These are phyloP conservation scores for Daldinia concentrica DNA, from an alignment of 495 filamentous ascomycete genomes.

Conservation along the genomic window DNA sequence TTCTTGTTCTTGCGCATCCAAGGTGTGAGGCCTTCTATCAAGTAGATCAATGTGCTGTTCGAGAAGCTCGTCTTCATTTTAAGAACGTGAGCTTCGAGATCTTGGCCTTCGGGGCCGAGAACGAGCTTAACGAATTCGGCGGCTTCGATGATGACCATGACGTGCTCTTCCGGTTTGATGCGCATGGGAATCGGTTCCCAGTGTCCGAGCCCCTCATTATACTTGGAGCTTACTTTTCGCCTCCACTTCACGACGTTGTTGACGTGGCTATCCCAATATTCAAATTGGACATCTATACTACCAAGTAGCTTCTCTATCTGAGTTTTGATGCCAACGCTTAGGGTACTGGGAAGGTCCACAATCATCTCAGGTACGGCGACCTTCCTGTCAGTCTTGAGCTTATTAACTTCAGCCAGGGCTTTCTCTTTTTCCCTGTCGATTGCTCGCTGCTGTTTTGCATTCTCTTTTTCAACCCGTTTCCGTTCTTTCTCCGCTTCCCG, in stretches of 20 bases:
- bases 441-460: slow-evolving; percentile 67
- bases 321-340: slow-evolving; percentile 64
- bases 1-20: slow-evolving; percentile 78
- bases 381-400: slow-evolving; percentile 78
- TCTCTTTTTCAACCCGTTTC: slow-evolving; percentile 60
- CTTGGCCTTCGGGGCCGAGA: slow-evolving; percentile 54
- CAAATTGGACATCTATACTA: slow-evolving; percentile 51
- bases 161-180: slow-evolving; percentile 71
- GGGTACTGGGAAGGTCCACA: slow-evolving; percentile 70
- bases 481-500: slow-evolving; percentile 66
- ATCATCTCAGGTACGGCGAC: slow-evolving; percentile 83
- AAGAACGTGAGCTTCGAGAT: slow-evolving; percentile 69
- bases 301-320: slow-evolving; percentile 65
- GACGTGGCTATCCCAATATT: slow-evolving; percentile 57
- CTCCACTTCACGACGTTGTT: slow-evolving; percentile 77
- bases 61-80: slow-evolving; percentile 65
- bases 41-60: slow-evolving; percentile 69
- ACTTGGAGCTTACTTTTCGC: slow-evolving; percentile 71
- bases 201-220: slow-evolving; percentile 66
- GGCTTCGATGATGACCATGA: slow-evolving; percentile 72
- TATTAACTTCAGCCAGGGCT: slow-evolving; percentile 79
- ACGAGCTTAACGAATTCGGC: slow-evolving; percentile 74
- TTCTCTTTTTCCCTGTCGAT: slow-evolving; percentile 71
- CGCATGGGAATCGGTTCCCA: slow-evolving; percentile 72
- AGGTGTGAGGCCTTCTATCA: slow-evolving; percentile 75